Evolutionary conservation across 371 early-diverging fungal species (phyloP), one percentile per base, ranked within the genome.

Genomic region (Rhizopus stolonifer): DNA sequence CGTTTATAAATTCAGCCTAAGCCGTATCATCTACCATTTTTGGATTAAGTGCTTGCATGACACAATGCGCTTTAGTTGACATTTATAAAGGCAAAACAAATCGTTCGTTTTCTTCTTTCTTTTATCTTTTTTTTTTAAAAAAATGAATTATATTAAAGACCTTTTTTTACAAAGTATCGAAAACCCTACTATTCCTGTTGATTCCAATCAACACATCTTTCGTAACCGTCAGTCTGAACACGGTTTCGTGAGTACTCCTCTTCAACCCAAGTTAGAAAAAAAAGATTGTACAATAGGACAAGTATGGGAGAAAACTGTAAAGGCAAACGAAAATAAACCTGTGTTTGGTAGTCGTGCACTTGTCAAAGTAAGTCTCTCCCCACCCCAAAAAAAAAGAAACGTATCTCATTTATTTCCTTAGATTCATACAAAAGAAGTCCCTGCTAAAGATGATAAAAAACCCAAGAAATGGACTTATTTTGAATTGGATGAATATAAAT

Each of bases 401-500:
- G n/a, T 39, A n/a, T 31, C 32, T 22, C 15, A 32, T 22, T 31
- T n/a, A 33, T 42, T 24, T 29, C 5, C 13, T 26, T 31, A 81
- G 80, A 67, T 77, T 26, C 79, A 81, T 49, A 65, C 57, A 9
- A 64, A 64, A 51, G 66, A 71, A 51, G 32, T 66, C 51, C 60
- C 57, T 49, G 21, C 67, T 2, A 25, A 49, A 21, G 60, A 67
- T 39, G 49, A 59, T 2, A 65, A 60, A n/a, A 65, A 69, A 48
- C 61, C 69, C n/a, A 83, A 81, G 42, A 72, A 69, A 49, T 83
- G 83, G 83, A 57, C 61, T 18, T 68, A 65, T 21, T 81, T 80
- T 45, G 83, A 83, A 49, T 65, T 83, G n/a, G 67, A 70, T 6
- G 74, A 80, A 40, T 81, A 81, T 53, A 54, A 63, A 33, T 81